Percentiles rank a stretch among this genome's conserved stretches.
These are phyloP conservation scores for Trichaptum fuscoviolaceum DNA, from an alignment of 768 basidiomycete species.

Conservation along the genomic window DNA sequence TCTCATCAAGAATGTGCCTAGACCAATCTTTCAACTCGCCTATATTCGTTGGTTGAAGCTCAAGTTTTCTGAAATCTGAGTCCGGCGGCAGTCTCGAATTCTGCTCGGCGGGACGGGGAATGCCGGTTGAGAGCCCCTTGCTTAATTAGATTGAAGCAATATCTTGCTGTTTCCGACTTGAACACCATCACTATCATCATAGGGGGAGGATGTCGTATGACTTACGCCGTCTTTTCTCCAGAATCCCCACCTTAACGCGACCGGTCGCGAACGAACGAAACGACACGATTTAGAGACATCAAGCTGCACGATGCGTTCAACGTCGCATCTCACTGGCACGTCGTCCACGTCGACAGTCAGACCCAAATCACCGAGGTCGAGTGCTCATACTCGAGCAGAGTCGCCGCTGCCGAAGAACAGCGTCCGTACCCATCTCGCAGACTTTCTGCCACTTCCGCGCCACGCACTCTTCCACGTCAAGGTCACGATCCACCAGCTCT, in stretches of 20 bases:
- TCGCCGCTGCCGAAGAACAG: background rate
- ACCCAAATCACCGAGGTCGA: background rate
- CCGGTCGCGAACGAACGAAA: background rate
- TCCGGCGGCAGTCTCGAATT: background rate
- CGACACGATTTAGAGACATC: background rate
- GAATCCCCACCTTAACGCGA: background rate
- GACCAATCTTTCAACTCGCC: too few relatives aligned
- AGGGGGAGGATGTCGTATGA: background rate
- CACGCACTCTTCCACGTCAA: constrained; percentile 63
- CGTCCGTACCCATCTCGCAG: constrained; percentile 12
- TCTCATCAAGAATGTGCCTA: too few relatives aligned
- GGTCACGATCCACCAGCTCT: constrained; percentile 59
- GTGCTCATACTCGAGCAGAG: background rate
- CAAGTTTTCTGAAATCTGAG: too few relatives aligned
- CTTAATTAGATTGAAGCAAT: background rate
- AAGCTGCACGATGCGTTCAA: background rate
- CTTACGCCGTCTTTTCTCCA: background rate
- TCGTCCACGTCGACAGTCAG: constrained; percentile 1
- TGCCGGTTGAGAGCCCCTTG: background rate
- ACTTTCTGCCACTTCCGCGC: constrained; percentile 38
- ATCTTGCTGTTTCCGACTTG: background rate
- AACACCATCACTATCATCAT: background rate
- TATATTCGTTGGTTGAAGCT: too few relatives aligned
- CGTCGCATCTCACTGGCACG: background rate
- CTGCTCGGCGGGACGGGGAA: too few relatives aligned